Evolutionary conservation across 2,329 filamentous ascomycete species (phyloP).

Genomic region (Didymella keratinophila): DNA sequence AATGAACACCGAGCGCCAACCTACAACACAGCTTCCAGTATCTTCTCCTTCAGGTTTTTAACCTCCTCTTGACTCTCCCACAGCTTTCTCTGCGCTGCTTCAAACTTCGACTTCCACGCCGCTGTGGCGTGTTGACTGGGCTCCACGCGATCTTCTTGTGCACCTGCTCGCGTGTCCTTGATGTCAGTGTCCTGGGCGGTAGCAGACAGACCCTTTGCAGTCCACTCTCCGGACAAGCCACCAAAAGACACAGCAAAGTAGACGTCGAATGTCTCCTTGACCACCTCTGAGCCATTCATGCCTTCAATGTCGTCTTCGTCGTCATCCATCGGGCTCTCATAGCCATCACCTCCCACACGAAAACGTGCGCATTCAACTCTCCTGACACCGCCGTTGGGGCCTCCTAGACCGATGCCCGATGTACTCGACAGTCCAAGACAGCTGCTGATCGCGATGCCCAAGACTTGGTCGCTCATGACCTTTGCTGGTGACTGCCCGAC

Average conservation of each 20-base stretch:
- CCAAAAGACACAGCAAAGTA: slow-evolving; percentile 54
- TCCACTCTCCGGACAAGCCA: slow-evolving; percentile 53
- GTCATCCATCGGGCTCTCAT: slow-evolving; percentile 53
- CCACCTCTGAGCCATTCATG: slow-evolving; percentile 23
- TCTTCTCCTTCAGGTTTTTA: slow-evolving; percentile 46
- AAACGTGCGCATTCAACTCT: slow-evolving; percentile 54
- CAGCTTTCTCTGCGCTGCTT: slow-evolving; percentile 45
- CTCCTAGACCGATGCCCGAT: slow-evolving; percentile 50
- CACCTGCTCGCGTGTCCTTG: slow-evolving; percentile 9
- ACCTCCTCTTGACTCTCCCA: slow-evolving; percentile 48
- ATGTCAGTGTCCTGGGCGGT: slow-evolving; percentile 14
- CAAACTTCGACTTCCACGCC: slow-evolving; percentile 47
- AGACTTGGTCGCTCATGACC: slow-evolving; percentile 46
- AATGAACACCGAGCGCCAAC: slow-evolving; percentile 14
- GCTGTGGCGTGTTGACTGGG: slow-evolving; percentile 25
- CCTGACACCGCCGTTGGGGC: slow-evolving; percentile 45
- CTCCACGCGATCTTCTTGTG: slow-evolving; percentile 27
- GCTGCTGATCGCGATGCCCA: slow-evolving; percentile 52
- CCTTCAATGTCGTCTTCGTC: slow-evolving; percentile 45
- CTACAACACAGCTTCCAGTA: slow-evolving; percentile 51
- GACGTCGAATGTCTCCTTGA: slow-evolving; percentile 55
- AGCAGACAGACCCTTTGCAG: slow-evolving; percentile 50
- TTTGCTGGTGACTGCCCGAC: slow-evolving; percentile 37
- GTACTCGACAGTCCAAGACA: slow-evolving; percentile 51
- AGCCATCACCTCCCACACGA: slow-evolving; percentile 51